Evolutionary conservation across 495 filamentous ascomycete genomes (phyloP).

Genomic region (Talaromyces nanjingensis): DNA sequence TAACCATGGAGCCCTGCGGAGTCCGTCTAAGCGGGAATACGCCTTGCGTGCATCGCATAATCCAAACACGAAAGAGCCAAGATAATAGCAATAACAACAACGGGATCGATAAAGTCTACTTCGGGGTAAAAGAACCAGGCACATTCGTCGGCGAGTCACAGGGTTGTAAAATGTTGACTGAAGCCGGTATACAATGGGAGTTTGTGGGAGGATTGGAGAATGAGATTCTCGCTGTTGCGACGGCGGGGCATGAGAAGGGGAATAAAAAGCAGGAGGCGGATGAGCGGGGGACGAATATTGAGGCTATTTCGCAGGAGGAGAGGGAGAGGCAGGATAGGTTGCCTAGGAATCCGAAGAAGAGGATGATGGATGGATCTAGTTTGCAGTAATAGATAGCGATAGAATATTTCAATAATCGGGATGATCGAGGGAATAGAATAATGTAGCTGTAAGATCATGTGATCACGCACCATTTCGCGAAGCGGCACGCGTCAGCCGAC

Average conservation of each 20-base stretch:
- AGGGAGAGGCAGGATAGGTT: constrained; percentile 24
- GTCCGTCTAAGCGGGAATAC: constrained; percentile 72
- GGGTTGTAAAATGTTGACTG: constrained; percentile 61
- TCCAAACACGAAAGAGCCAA: constrained; percentile 37
- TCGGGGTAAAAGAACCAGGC: constrained; percentile 82
- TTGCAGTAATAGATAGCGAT: neutral
- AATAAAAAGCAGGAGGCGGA: constrained; percentile 26
- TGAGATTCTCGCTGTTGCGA: constrained; percentile 74
- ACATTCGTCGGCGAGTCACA: constrained; percentile 80
- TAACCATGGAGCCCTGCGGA: constrained; percentile 90
- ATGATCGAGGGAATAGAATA: neutral
- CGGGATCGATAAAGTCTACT: constrained; percentile 70
- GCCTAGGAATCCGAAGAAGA: constrained; percentile 40
- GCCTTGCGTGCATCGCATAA: constrained; percentile 76
- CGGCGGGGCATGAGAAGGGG: constrained; percentile 60
- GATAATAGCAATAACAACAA: constrained; percentile 3
- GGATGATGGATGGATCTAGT: constrained; percentile 32
- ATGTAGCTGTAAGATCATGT: neutral
- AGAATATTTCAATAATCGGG: neutral
- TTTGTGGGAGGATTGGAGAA: constrained; percentile 69
- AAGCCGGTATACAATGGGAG: constrained; percentile 67
- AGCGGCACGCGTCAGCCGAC: neutral
- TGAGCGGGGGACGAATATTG: constrained; percentile 25
- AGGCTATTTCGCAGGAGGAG: constrained; percentile 30
- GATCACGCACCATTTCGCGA: neutral